Percentiles rank a stretch among this genome's conserved stretches.
These are phyloP conservation scores for Termitomyces sp. DNA, from an alignment of 1,284 basidiomycete species.

Conservation along the genomic window DNA sequence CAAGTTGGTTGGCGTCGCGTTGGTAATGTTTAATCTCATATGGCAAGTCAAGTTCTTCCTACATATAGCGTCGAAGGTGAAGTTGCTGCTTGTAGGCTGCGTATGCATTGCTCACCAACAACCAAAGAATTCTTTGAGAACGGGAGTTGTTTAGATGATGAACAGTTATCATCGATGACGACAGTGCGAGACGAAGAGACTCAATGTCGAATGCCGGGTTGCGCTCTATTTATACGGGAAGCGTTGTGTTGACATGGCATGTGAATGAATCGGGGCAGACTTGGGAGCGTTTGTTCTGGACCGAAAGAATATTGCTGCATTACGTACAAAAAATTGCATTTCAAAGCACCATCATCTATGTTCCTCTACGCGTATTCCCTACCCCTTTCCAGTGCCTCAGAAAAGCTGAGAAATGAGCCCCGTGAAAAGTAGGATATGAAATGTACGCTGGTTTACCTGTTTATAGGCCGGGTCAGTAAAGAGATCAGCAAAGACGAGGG, in stretches of 20 bases:
- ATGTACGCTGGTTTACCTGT: too few relatives aligned
- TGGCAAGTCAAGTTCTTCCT: constrained; percentile 47
- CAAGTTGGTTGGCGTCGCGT: constrained; percentile 29
- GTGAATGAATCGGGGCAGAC: neutral
- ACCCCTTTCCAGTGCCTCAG: too few relatives aligned
- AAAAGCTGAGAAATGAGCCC: too few relatives aligned
- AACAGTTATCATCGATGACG: constrained; percentile 27
- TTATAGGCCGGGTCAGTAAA: too few relatives aligned
- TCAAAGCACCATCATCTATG: too few relatives aligned
- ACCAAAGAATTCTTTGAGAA: constrained; percentile 49
- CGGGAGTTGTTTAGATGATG: constrained; percentile 50
- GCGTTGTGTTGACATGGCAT: neutral
- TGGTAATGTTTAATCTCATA: constrained; percentile 47
- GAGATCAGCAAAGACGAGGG: too few relatives aligned
- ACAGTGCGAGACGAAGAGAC: neutral
- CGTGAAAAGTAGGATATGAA: too few relatives aligned
- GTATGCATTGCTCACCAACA: constrained; percentile 22
- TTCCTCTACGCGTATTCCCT: too few relatives aligned
- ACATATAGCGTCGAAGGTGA: neutral
- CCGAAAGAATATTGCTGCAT: too few relatives aligned
- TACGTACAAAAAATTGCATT: too few relatives aligned
- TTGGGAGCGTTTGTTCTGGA: neutral
- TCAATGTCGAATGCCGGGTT: neutral
- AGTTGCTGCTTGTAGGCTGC: neutral
- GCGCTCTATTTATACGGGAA: neutral